phyloP scores from a whole-genome alignment of 176 grass and related monocot genomes.

The Dactylis glomerata region DNA sequence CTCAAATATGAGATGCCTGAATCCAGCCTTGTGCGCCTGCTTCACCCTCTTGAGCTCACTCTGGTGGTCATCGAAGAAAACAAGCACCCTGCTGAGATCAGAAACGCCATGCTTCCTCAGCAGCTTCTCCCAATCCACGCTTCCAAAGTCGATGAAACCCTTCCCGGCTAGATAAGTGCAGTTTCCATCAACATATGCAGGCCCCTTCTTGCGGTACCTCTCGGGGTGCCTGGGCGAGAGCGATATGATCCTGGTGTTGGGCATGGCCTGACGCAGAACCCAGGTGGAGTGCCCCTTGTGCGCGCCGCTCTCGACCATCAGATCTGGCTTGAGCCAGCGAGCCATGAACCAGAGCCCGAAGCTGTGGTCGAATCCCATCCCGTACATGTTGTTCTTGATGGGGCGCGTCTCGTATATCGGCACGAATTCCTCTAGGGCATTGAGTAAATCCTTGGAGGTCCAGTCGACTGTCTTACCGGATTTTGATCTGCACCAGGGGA shows the following conservation, averaged over 20 bases:
- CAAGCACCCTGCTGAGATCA: constrained; percentile 69
- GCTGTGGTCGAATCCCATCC: constrained; percentile 93
- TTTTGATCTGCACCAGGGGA: constrained; percentile 96
- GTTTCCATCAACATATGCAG: constrained; percentile 90
- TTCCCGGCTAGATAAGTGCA: constrained; percentile 91
- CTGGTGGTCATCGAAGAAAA: constrained; percentile 98
- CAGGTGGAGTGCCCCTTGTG: constrained; percentile 94
- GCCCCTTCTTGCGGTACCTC: constrained; percentile 86
- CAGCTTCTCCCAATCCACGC: constrained; percentile 58
- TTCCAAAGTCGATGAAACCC: constrained; percentile 85
- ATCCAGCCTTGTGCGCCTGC: constrained; percentile 67
- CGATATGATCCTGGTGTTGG: constrained; percentile 63
- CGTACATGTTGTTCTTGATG: constrained; percentile 89
- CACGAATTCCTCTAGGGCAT: constrained; percentile 79
- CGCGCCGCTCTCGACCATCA: constrained; percentile 95
- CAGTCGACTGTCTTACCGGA: constrained; percentile 62
- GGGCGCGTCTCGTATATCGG: constrained; percentile 80
- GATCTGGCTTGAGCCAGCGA: constrained; percentile 78
- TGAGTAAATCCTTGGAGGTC: constrained; percentile 66
- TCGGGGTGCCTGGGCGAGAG: constrained; percentile 78
- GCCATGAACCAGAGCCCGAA: constrained; percentile 97
- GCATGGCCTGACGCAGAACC: constrained; percentile 86
- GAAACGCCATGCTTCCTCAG: constrained; percentile 72
- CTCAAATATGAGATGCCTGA: constrained; percentile 87
- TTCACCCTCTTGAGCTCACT: constrained; percentile 89